phyloP scores from a whole-genome alignment of 139 green algal species.

The Chlorella sp. region DNA sequence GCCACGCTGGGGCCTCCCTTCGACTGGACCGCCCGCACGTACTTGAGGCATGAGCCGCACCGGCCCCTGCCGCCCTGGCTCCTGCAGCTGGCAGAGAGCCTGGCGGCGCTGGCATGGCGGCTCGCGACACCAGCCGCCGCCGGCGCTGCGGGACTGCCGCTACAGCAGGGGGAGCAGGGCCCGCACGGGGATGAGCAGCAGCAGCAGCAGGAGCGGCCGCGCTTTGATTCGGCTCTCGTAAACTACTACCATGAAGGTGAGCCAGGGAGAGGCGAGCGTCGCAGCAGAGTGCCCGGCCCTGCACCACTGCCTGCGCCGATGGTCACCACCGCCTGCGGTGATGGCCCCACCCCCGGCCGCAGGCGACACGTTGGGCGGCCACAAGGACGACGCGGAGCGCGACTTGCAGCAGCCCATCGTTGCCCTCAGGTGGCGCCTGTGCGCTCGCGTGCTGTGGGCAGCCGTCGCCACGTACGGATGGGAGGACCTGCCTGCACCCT shows the following conservation, averaged over 20 bases:
- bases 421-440: too few relatives aligned
- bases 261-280: neutral
- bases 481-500: too few relatives aligned
- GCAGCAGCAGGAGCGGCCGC: neutral
- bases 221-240: conserved; percentile 83
- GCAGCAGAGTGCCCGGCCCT: neutral
- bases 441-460: too few relatives aligned
- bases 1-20: conserved; percentile 77
- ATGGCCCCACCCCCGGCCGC: neutral
- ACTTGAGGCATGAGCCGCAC: conserved; percentile 47
- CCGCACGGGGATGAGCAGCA: neutral
- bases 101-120: conserved; percentile 8
- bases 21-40: conserved; percentile 76
- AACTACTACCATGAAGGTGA: conserved; percentile 81
- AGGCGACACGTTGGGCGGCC: conserved; percentile 82
- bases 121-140: neutral
- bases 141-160: neutral
- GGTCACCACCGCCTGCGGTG: too few relatives aligned
- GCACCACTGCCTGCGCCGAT: neutral
- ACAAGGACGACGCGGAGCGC: conserved; percentile 87
- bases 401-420: conserved; percentile 84
- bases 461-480: too few relatives aligned
- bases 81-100: conserved; percentile 14
- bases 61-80: conserved; percentile 38
- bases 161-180: neutral